A percentile compares a stretch with the other conserved stretches of the same genome.
Evolutionary conservation across 192 early-diverging fungal genomes (phyloP).

Genomic region (Backusella australiensis): DNA sequence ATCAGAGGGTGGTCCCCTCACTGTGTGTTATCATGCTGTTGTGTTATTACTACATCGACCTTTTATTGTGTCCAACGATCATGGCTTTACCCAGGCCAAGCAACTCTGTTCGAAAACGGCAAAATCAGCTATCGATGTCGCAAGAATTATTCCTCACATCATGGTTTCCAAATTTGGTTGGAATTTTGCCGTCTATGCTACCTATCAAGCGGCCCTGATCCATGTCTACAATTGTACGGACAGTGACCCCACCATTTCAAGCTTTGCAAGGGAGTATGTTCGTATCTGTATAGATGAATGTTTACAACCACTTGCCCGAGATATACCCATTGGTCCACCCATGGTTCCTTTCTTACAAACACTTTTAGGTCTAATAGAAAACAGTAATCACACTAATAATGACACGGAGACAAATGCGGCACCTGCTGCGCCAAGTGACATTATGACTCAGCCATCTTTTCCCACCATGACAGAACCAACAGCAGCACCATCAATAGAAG

Average conservation of each 20-base stretch:
- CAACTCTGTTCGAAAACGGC: slow-evolving; percentile 17
- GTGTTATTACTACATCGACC: slow-evolving; percentile 33
- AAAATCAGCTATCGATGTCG: slow-evolving; percentile 22
- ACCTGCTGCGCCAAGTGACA: neutral
- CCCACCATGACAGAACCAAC: neutral
- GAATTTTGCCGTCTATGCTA: slow-evolving; percentile 31
- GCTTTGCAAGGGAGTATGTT: slow-evolving; percentile 17
- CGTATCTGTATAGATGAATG: slow-evolving; percentile 26
- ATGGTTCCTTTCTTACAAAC: slow-evolving; percentile 10
- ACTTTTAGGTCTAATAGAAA: neutral
- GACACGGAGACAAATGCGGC: neutral
- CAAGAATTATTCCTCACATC: neutral
- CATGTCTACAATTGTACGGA: slow-evolving; percentile 33
- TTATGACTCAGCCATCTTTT: neutral
- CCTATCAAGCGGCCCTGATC: slow-evolving; percentile 27
- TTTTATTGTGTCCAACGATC: slow-evolving; percentile 24
- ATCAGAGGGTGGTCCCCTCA: slow-evolving; percentile 19
- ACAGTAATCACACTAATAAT: neutral
- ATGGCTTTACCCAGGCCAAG: neutral
- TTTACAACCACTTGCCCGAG: slow-evolving; percentile 14
- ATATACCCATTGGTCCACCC: slow-evolving; percentile 19
- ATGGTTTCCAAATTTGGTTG: slow-evolving; percentile 20
- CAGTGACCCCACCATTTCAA: slow-evolving; percentile 7
- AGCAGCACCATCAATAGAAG: neutral
- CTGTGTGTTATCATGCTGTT: slow-evolving; percentile 33